Percentiles rank a stretch among this genome's conserved stretches.
Evolutionary conservation across 1,284 basidiomycete genomes (phyloP).

Genomic region (Stereum hirsutum): DNA sequence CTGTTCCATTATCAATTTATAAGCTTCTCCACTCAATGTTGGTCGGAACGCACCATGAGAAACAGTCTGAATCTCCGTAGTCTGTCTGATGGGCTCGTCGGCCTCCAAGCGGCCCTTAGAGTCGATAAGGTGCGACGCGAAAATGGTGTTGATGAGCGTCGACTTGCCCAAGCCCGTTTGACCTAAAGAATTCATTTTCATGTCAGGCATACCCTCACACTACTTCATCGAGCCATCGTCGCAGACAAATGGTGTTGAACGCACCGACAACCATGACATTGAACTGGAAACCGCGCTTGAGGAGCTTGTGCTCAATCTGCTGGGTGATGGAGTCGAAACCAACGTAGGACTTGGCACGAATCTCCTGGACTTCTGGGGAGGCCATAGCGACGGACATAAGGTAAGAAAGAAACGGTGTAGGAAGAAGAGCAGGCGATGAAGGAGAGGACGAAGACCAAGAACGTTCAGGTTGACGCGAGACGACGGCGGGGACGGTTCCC

Average conservation of each 20-base stretch:
- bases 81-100: slow-evolving; percentile 85
- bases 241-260: slow-evolving; percentile 22
- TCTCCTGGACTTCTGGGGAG: slow-evolving; percentile 52
- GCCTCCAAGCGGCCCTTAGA: slow-evolving; percentile 90
- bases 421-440: slow-evolving; percentile 3
- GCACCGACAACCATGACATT: slow-evolving; percentile 92
- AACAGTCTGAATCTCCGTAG: slow-evolving; percentile 93
- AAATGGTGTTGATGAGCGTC: slow-evolving; percentile 98
- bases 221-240: neutral
- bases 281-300: slow-evolving; percentile 99
- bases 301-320: slow-evolving; percentile 98
- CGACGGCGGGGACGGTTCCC: no score
- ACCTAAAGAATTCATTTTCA: slow-evolving; percentile 39
- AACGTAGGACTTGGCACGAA: slow-evolving; percentile 82
- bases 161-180: slow-evolving; percentile 98
- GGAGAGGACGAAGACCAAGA: neutral
- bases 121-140: slow-evolving; percentile 95
- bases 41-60: slow-evolving; percentile 71
- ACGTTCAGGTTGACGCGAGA: no score
- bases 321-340: slow-evolving; percentile 94
- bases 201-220: no score
- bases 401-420: slow-evolving; percentile 3
- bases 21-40: neutral
- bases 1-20: slow-evolving; percentile 30
- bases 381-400: slow-evolving; percentile 30